Evolutionary conservation across 371 early-diverging fungal species (phyloP).

Genomic region (Blyttiomyces sp.): DNA sequence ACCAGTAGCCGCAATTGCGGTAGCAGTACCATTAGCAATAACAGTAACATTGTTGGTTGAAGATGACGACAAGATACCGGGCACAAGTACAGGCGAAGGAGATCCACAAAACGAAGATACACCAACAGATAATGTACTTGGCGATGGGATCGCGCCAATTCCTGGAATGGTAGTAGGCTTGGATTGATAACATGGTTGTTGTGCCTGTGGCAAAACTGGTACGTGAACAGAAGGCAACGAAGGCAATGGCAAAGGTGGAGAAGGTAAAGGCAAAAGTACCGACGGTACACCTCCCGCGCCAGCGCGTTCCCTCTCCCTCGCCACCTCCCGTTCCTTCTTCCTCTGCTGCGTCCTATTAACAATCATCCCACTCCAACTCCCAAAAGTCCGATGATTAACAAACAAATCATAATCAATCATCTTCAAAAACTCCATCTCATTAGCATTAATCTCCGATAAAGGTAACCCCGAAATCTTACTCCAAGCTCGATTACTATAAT

Average conservation of each 20-base stretch:
- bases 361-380: conserved; percentile 28
- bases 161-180: background rate
- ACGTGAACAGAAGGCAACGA: background rate
- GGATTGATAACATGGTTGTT: background rate
- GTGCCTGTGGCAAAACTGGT: background rate
- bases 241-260: background rate
- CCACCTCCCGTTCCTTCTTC: too few species aligned
- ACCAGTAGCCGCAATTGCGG: too few species aligned
- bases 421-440: conserved; percentile 40
- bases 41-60: too few species aligned
- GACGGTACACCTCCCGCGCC: background rate
- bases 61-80: too few species aligned
- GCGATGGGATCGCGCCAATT: too few species aligned
- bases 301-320: too few species aligned
- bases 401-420: conserved; percentile 40
- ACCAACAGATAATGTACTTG: too few species aligned
- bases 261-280: background rate
- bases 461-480: conserved; percentile 44
- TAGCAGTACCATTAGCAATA: too few species aligned
- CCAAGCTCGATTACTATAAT: conserved; percentile 50
- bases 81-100: too few species aligned
- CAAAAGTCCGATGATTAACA: conserved; percentile 37
- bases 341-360: conserved; percentile 19
- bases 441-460: conserved; percentile 36
- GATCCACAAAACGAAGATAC: too few species aligned